Evolutionary conservation across 1,284 basidiomycete genomes (phyloP), one percentile per base, ranked within the genome.

Genomic region (Xanthoconium separans): DNA sequence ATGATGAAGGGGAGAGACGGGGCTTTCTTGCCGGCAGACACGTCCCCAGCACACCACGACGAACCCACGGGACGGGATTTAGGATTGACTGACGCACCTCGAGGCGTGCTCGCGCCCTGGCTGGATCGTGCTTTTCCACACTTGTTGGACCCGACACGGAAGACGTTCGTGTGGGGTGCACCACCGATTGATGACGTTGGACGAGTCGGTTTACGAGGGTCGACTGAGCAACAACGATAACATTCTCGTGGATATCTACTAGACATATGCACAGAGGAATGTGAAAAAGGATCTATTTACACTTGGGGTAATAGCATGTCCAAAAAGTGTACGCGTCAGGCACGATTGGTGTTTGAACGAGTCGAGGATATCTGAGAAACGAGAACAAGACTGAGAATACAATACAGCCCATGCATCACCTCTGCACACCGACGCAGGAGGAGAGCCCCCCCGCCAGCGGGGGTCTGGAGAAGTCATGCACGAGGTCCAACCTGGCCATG

Each of bases 161-260:
- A 83, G 67, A 86, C 84, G 1, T 57, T 85, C 1, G 77, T 89
- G 8, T 86, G 82, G 81, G 84, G 84, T 41, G 85, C 87, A n/a
- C 85, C 85, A 10, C 74, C 84, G 1, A 74, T 88, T 48, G 84
- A 88, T 58, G 75, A 77, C 43, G 65, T 81, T 24, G 85, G 84
- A 39, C 68, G 67, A 29, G 30, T 79, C 53, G 29, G 59, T 41
- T 22, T 55, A 34, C 55, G 42, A 64, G 69, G 44, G n/a, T 58
- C 56, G 4, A 44, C 20, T 6, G 29, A 34, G 22, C 24, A 42
- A 42, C 51, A 16, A 16, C 42, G 50, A 53, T 57, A 27, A 47
- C n/a, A 15, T 27, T 12, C 24, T 10, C 11, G 40, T 16, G 44
- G 22, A 48, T 47, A 55, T 49, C 37, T 9, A 61, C 30, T 22